Base-by-base conservation (phyloP, 345 rosid species). In the Laguncularia racemosa region DNA sequence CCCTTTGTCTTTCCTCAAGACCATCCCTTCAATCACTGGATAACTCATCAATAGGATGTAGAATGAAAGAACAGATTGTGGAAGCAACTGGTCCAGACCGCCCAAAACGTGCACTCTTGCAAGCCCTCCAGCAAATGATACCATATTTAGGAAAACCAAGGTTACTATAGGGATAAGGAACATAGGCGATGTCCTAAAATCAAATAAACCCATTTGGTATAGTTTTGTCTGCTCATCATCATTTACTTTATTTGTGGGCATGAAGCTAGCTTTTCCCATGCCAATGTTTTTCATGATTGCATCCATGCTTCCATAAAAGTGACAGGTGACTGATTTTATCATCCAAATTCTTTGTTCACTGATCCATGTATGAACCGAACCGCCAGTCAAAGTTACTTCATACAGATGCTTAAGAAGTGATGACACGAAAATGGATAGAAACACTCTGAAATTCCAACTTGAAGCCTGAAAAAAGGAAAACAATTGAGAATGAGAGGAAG, bases 1-100 rank as follows among this genome's bases (percentile, higher is more conserved):
- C 3, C 79, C 83, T 17, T 59, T 73, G 60, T 78, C 83, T 59
- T 56, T 78, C 73, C 78, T 68, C n/a, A 68, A 1, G 0, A 67
- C 12, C 70, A 76, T 73, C 20, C 83, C 86, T 67, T 78, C 83
- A 55, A 81, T 59, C 3, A 78, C 21, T 1, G 79, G 63, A 14
- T 66, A 71, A 48, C 72, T 67, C 61, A 69, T 18, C 0, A 20
- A 20, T 17, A 81, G 38, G n/a, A 81, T 61, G 58, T 70, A 81
- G 44, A 59, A 16, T 3, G 86, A 75, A 0, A 81, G 56, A 0
- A 57, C 51, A 1, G 63, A 50, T 58, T 81, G 83, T 13, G 23
- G 58, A 7, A 53, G 14, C 69, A 63, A 46, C 19, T 53, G 6
- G 17, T 65, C 55, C 72, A 65, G 55, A 16, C 23, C 59, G 15